A percentile compares a stretch with the other conserved stretches of the same genome.
Conservation (phyloP, 805 yeast species). For the Metschnikowia arizonensis region DNA sequence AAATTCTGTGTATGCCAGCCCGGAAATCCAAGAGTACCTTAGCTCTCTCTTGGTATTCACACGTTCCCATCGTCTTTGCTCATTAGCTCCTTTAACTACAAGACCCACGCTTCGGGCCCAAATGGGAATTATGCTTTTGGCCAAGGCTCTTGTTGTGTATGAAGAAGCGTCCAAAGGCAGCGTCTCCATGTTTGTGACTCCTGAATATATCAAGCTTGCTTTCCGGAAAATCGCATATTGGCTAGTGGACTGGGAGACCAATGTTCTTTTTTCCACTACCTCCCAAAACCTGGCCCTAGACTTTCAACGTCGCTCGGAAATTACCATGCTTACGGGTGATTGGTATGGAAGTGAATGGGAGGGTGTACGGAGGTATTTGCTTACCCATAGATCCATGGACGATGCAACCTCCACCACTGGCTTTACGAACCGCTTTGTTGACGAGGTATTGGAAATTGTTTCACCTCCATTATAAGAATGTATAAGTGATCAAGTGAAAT, state of each 20-base stretch:
- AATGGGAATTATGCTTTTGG: conserved; percentile 26
- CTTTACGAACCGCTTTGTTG: conserved; percentile 32
- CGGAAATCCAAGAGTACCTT: conserved; percentile 35
- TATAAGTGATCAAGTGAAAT: too few relatives aligned
- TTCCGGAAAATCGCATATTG: conserved; percentile 39
- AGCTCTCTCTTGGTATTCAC: conserved; percentile 35
- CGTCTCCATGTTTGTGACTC: conserved; percentile 29
- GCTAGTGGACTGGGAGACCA: conserved; percentile 42
- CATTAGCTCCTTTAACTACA: conserved; percentile 35
- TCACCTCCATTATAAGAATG: conserved; percentile 38
- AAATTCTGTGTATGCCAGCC: conserved; percentile 25
- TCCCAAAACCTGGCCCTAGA: conserved; percentile 8
- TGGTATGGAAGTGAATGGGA: conserved; percentile 44
- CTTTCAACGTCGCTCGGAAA: conserved; percentile 22
- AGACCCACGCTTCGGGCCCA: conserved; percentile 32
- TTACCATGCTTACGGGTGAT: conserved; percentile 37
- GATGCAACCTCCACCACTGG: conserved; percentile 31
- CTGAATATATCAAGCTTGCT: conserved; percentile 37
- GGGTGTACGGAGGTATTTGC: conserved; percentile 28
- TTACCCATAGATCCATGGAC: conserved; percentile 15
- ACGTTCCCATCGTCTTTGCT: conserved; percentile 36
- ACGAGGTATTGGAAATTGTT: conserved; percentile 32
- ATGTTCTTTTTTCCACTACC: conserved; percentile 15
- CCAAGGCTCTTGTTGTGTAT: conserved; percentile 27
- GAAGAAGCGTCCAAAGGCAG: neutral